Base-by-base conservation (phyloP, 352 stramenopile genomes). In the Ophiocytium majus region DNA sequence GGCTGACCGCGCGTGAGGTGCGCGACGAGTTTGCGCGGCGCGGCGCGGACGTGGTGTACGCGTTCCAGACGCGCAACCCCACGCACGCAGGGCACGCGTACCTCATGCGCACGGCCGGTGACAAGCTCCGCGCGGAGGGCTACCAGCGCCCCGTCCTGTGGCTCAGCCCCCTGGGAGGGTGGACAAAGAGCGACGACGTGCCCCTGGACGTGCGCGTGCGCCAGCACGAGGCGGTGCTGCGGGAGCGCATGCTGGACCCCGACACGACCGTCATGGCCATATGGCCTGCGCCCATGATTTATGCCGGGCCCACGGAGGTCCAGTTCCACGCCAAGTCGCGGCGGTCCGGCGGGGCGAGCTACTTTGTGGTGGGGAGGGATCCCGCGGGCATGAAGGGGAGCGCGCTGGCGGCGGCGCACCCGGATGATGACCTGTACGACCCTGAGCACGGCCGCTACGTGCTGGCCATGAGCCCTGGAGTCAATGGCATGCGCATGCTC, bases 241-340 rank as follows among this genome's bases (percentile, higher is more conserved):
- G 91, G 10, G 93, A 95, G 76, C 96, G 96, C 81, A 98, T 98
- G 93, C 92, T 99, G 19, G 95, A 99, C 91, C 95, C 95, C 80
- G 92, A 92, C n/a, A 98, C 93, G 78, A 99, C 97, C 0, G 96
- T 99, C 84, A 96, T 99, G 89, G 95, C 96, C 49, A 99, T 99
- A 86, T 99, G 97, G 97, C 97, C 97, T 36, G 95, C 95, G 84
- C 97, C 97, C 1, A 99, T 99, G 96, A 97, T 99, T 75, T 99
- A 99, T 90, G 97, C 95, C 34, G 97, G 97, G 14, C 97, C 97
- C 14, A 97, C 96, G 17, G 97, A 99, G 90, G 97, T 99, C 63
- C 93, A 98, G 89, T 99, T 98, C 92, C 97, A 99, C 91, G 97
- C 97, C 75, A 98, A 98, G 91, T 98, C 93, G 82, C 93, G 97